phyloP scores from a whole-genome alignment of 306 rosid species.

The Arachis hypogaea region DNA sequence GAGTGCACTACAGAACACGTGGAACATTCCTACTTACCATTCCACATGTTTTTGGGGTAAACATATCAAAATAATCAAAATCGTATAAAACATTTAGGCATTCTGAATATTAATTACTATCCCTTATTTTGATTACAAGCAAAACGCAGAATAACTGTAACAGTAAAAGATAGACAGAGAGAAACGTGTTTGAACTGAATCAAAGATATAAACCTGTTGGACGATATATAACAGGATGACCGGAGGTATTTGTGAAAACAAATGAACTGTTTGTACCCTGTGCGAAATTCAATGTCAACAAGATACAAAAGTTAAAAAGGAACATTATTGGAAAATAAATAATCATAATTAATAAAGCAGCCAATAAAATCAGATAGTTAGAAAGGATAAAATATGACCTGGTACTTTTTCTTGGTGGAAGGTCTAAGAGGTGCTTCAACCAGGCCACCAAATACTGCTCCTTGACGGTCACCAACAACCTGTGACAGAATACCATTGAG shows the following conservation, averaged over 20 bases:
- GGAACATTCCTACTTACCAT: neutral
- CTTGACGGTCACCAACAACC: slow-evolving; percentile 92
- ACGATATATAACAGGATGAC: slow-evolving; percentile 71
- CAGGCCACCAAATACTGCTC: slow-evolving; percentile 92
- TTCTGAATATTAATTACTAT: slow-evolving; percentile 12
- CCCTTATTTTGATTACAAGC: slow-evolving; percentile 6
- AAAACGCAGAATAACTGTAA: slow-evolving; percentile 5
- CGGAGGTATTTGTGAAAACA: slow-evolving; percentile 78
- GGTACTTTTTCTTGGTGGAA: slow-evolving; percentile 75
- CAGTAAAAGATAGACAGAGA: slow-evolving; percentile 23
- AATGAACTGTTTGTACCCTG: slow-evolving; percentile 91
- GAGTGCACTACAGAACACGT: slow-evolving; percentile 1
- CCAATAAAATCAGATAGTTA: slow-evolving; percentile 5
- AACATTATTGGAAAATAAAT: neutral
- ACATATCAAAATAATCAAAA: slow-evolving; percentile 5
- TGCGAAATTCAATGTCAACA: slow-evolving; percentile 41
- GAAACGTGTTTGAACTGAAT: slow-evolving; percentile 2
- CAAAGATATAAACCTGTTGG: slow-evolving; percentile 72
- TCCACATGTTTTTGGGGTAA: slow-evolving; percentile 7
- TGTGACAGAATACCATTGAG: slow-evolving; percentile 45
- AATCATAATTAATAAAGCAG: slow-evolving; percentile 16
- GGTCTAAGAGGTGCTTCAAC: slow-evolving; percentile 92
- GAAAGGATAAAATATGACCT: slow-evolving; percentile 54
- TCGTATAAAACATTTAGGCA: neutral
- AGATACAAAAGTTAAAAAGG: slow-evolving; percentile 20